Evolutionary conservation across 192 early-diverging fungal genomes (phyloP).

Genomic region (Coemansia sp.): DNA sequence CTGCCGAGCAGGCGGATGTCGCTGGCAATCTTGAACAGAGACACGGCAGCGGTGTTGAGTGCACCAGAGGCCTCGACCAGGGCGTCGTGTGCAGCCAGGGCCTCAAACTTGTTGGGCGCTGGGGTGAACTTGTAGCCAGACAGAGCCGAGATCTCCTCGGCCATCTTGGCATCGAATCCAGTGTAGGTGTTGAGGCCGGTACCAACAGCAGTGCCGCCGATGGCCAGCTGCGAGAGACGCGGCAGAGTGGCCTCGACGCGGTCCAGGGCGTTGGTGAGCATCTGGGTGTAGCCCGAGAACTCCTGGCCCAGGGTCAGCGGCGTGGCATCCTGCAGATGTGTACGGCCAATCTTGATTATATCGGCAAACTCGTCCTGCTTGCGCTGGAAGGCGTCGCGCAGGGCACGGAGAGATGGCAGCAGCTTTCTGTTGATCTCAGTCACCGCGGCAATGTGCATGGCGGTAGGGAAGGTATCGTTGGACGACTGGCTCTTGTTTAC

Average conservation of each 20-base stretch:
- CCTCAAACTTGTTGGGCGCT: slow-evolving; percentile 99
- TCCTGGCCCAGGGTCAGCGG: slow-evolving; percentile 97
- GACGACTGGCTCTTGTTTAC: slow-evolving; percentile 99
- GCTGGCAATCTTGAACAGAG: slow-evolving; percentile 99
- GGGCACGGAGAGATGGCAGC: slow-evolving; percentile 76
- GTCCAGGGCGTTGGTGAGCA: slow-evolving; percentile 84
- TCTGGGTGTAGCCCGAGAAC: slow-evolving; percentile 96
- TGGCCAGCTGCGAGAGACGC: slow-evolving; percentile 89
- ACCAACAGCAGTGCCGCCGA: slow-evolving; percentile 96
- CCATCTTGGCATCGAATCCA: slow-evolving; percentile 90
- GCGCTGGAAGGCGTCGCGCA: slow-evolving; percentile 74
- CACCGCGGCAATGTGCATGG: slow-evolving; percentile 98
- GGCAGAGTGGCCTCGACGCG: slow-evolving; percentile 80
- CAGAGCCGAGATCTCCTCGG: slow-evolving; percentile 79
- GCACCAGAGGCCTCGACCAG: slow-evolving; percentile 95
- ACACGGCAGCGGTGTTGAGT: slow-evolving; percentile 91
- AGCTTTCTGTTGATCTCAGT: slow-evolving; percentile 78
- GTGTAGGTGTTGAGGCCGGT: slow-evolving; percentile 94
- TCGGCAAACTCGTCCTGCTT: slow-evolving; percentile 81
- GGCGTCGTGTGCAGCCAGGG: slow-evolving; percentile 97
- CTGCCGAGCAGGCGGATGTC: slow-evolving; percentile 97
- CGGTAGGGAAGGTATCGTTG: slow-evolving; percentile 99
- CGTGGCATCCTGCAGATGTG: slow-evolving; percentile 97
- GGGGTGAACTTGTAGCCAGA: slow-evolving; percentile 90
- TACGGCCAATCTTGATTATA: slow-evolving; percentile 99